These are phyloP conservation scores for Ogataea pilisensis DNA, from an alignment of 805 yeast genomes.

Conservation along the genomic window DNA sequence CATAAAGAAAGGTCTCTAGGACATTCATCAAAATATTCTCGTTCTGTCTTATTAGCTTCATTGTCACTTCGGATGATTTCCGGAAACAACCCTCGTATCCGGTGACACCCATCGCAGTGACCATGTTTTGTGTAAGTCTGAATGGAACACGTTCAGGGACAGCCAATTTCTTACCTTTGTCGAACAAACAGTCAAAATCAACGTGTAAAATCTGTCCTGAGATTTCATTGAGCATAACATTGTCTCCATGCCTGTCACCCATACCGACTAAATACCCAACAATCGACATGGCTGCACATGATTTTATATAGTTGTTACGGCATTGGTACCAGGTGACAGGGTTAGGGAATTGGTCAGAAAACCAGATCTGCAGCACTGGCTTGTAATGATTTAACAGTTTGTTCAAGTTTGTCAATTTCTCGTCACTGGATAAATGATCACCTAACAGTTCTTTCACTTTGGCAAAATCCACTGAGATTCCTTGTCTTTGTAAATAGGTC, in stretches of 20 bases:
- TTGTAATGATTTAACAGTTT: conserved; percentile 37
- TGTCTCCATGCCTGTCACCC: conserved; percentile 97
- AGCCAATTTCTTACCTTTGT: conserved; percentile 66
- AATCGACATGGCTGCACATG: conserved; percentile 95
- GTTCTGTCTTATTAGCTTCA: conserved; percentile 64
- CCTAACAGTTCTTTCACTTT: conserved; percentile 23
- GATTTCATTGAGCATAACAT: conserved; percentile 66
- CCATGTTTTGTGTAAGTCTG: conserved; percentile 81
- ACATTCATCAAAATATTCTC: conserved; percentile 86
- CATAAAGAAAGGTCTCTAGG: conserved; percentile 87
- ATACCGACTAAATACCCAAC: conserved; percentile 91
- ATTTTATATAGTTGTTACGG: conserved; percentile 66
- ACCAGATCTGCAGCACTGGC: conserved; percentile 85
- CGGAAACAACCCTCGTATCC: conserved; percentile 91
- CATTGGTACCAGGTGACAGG: conserved; percentile 85
- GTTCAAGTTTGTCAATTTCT: conserved; percentile 35
- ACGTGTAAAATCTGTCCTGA: conserved; percentile 86
- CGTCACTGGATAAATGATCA: conserved; percentile 22
- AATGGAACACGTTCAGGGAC: conserved; percentile 96
- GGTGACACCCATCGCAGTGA: conserved; percentile 80
- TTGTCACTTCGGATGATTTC: conserved; percentile 79
- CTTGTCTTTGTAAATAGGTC: conserved; percentile 22
- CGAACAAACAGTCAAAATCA: conserved; percentile 95
- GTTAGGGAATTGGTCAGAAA: conserved; percentile 81
- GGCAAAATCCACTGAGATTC: conserved; percentile 25